Conservation (phyloP, 1,139 yeast genomes). For the Pichia sp. region DNA sequence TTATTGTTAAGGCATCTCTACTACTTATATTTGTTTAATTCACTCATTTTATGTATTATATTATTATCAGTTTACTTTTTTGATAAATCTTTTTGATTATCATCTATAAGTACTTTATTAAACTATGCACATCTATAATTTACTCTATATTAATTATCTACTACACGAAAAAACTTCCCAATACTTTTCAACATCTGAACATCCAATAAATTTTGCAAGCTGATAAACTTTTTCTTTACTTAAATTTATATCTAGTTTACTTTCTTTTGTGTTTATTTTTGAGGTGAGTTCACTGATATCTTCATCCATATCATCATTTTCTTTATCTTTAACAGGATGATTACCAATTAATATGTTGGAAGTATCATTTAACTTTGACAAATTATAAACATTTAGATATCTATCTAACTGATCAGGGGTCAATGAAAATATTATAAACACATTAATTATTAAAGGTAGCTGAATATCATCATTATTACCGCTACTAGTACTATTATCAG, state of each 20-base stretch:
- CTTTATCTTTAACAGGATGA: too few relatives aligned
- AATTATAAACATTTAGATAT: background rate
- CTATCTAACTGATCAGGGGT: constrained; percentile 5
- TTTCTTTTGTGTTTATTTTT: background rate
- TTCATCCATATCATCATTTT: background rate
- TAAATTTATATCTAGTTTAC: background rate
- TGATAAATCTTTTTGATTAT: background rate
- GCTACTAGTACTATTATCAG: constrained; percentile 15
- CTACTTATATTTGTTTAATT: background rate
- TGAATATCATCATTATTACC: background rate
- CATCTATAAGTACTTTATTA: background rate
- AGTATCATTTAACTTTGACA: background rate
- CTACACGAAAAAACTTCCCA: constrained; percentile 14
- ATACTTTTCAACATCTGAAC: constrained; percentile 23
- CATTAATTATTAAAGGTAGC: constrained; percentile 21
- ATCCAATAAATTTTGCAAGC: constrained; percentile 26
- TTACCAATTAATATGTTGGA: background rate
- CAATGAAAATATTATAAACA: constrained; percentile 23
- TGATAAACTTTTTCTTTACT: constrained; percentile 20
- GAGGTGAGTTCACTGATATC: background rate
- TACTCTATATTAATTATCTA: background rate
- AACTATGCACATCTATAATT: background rate
- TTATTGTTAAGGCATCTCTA: background rate
- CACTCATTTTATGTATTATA: background rate
- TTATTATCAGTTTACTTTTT: background rate